Evolutionary conservation across 2,329 filamentous ascomycete genomes (phyloP), one percentile per base, ranked within the genome.

Genomic region (Ophiocordyceps sinensis): DNA sequence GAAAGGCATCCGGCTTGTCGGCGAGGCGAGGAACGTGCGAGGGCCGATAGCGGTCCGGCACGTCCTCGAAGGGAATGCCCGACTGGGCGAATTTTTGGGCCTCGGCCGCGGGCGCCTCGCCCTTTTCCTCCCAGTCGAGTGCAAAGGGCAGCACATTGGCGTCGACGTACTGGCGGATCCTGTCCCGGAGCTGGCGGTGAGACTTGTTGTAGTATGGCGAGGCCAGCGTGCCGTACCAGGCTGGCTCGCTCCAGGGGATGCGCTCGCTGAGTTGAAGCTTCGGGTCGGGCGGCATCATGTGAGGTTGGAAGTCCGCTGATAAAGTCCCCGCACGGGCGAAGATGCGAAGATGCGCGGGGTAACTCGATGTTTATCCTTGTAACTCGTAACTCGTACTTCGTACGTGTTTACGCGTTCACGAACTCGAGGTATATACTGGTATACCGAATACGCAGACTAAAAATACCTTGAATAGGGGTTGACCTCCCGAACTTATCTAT

Each of bases 51-150:
- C 61, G 49, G 1, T 54, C 44, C 4, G 59, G 64, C 28, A 59
- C 50, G 15, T 62, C 58, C 12, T 51, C 46, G 14, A 63, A 50
- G 4, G 58, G 55, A 15, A 63, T 63, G 2, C 66, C 65, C 1
- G 65, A 59, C 37, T 58, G 52, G 43, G 57, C 56, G 41, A 64
- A 64, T 7, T 50, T 49, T 6, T 52, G 53, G 35, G 61, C 54
- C 30, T 60, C 69, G 37, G 58, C 49, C 7, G 57, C 52, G 11
- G 71, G 71, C 12, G 73, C 71, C 41, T 69, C 54, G 2, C 70
- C 69, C 3, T 69, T 68, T 4, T 65, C 66, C 52, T 83, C 79
- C 78, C 79, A 83, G 32, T 80, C 73, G 28, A 77, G 66, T 4
- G 71, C 70, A 46, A 70, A 64, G 0, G 76, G 77, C 2, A 71